Evolutionary conservation across 768 basidiomycete genomes (phyloP).

Genomic region (Lactarius indigo): DNA sequence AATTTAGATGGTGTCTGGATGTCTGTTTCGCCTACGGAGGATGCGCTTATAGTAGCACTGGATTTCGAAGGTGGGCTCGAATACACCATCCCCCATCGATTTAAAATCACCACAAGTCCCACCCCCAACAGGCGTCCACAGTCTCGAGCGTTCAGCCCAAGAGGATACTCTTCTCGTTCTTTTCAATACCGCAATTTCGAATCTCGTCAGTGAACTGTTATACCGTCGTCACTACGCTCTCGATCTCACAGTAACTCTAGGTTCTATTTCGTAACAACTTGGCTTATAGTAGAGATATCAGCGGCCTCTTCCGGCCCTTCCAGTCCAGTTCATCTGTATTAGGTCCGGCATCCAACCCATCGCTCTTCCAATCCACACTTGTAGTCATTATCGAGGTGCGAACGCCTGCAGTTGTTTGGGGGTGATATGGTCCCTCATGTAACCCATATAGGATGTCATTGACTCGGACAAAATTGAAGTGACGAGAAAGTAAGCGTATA

Average conservation of each 20-base stretch:
- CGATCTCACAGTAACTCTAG: constrained; percentile 31
- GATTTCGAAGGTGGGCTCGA: constrained; percentile 54
- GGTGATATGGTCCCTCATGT: neutral
- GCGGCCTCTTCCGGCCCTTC: constrained; percentile 59
- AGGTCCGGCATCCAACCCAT: constrained; percentile 56
- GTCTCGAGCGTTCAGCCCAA: constrained; percentile 60
- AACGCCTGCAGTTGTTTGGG: too few species aligned
- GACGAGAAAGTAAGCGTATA: constrained; percentile 46
- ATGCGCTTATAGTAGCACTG: constrained; percentile 52
- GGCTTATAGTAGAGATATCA: constrained; percentile 56
- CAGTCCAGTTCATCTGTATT: constrained; percentile 55
- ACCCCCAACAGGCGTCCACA: constrained; percentile 47
- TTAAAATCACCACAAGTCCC: neutral
- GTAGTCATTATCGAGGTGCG: constrained; percentile 61
- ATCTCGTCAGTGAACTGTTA: constrained; percentile 39
- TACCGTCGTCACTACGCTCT: neutral
- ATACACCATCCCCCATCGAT: neutral
- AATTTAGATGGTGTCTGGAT: constrained; percentile 58
- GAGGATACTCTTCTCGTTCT: constrained; percentile 61
- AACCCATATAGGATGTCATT: constrained; percentile 49
- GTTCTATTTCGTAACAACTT: constrained; percentile 66
- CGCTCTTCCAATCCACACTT: constrained; percentile 56
- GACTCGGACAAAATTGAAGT: constrained; percentile 59
- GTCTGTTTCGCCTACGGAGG: constrained; percentile 59
- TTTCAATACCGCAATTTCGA: constrained; percentile 64